phyloP scores from a whole-genome alignment of 257 asterid genomes.

The Solanum piurae region DNA sequence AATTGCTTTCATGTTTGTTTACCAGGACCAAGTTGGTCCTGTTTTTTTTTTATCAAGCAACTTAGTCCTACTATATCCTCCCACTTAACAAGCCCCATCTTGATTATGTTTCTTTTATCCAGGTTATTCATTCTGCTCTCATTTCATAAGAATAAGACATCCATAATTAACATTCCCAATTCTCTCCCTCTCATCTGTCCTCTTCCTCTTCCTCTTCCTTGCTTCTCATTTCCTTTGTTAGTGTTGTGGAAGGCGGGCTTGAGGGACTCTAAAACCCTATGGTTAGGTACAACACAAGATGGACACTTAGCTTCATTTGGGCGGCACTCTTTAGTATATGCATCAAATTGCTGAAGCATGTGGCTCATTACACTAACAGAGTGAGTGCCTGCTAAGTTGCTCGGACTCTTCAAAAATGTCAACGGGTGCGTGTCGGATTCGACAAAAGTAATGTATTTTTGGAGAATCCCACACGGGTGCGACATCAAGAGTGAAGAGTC shows the following conservation, averaged over 20 bases:
- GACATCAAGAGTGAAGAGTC: too few relatives aligned
- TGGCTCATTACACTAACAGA: not conserved
- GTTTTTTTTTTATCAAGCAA: too few relatives aligned
- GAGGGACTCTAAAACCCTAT: not conserved
- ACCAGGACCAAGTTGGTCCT: not conserved
- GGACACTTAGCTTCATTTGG: not conserved
- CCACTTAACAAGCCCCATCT: not conserved
- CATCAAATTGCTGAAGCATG: not conserved
- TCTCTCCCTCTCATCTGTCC: not conserved
- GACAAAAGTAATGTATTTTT: too few relatives aligned
- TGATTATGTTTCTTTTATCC: not conserved
- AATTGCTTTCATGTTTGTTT: not conserved
- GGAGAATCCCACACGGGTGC: too few relatives aligned
- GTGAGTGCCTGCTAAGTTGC: too few relatives aligned
- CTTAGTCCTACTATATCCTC: not conserved
- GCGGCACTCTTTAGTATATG: not conserved
- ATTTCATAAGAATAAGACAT: not conserved
- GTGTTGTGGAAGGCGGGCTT: not conserved
- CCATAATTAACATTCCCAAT: not conserved
- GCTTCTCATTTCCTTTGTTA: not conserved
- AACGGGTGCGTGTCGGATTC: too few relatives aligned
- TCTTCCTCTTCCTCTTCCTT: not conserved
- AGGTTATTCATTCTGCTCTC: not conserved
- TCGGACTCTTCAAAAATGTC: too few relatives aligned
- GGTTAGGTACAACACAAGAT: not conserved